Evolutionary conservation across 129 eudicot genomes (phyloP), one percentile per base, ranked within the genome.

Genomic region (Flaveria brownii): DNA sequence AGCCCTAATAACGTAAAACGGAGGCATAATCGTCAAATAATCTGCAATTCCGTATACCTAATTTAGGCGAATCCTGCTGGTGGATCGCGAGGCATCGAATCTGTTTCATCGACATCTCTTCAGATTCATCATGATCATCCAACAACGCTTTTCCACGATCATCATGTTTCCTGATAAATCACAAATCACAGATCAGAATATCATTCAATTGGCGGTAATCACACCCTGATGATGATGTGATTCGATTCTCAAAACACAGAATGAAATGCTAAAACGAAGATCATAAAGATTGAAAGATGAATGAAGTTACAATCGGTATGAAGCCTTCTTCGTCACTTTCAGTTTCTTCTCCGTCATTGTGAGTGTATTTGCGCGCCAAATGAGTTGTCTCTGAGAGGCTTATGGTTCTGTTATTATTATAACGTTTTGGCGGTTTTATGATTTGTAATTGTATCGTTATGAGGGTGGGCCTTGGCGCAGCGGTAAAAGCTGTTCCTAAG

Each of bases 51-150:
- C 52, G 50, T 8, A 25, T 80, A 80, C 84, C 80, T 74, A 67
- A 57, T 60, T 66, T 70, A 59, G 77, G 82, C 64, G 77, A 78
- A 47, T 71, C 70, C 51, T 47, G 80, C 50, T 45, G 75, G 43
- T 74, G 70, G 33, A 80, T 60, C n/a, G 84, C 15, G 80, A 80
- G 75, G 63, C 84, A 80, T 28, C 79, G 84, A 16, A 80, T 45
- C 45, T 74, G 74, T 47, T 68, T 78, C 54, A 47, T 54, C 13
- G 62, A 41, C 56, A 13, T 11, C 61, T 43, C 47, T 55, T 33
- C 71, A 47, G 84, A 80, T 9, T 26, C 75, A 2, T 80, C 79
- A 6, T 54, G 17, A 65, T 54, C 76, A 30, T 74, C 84, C 23
- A 73, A 26, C 14, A 74, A 15, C 71, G 75, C 75, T 22, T 73